Conservation (phyloP, 192 early-diverging fungal genomes). For the Dissophora ornata region DNA sequence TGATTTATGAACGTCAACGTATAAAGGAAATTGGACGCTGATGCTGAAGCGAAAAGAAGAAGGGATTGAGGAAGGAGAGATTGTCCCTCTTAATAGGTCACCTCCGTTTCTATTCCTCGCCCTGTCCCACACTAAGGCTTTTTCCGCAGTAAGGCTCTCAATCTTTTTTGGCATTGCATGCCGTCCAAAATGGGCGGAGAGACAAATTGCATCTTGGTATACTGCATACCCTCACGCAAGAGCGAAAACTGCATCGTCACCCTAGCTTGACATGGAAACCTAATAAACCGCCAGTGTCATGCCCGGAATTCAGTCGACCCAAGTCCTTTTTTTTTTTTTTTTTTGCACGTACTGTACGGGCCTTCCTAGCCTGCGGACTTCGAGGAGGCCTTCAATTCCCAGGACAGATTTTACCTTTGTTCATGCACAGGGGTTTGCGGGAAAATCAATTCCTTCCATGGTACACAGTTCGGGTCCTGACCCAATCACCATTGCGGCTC, state of each 20-base stretch:
- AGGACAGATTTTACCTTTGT: too few species aligned
- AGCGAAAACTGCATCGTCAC: not conserved
- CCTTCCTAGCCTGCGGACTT: too few species aligned
- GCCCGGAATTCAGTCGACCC: too few species aligned
- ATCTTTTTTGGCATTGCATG: not conserved
- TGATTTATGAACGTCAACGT: not conserved
- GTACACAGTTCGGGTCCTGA: too few species aligned
- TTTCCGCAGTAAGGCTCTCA: slow-evolving; percentile 7
- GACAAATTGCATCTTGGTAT: slow-evolving; percentile 1
- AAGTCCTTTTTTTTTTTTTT: too few species aligned
- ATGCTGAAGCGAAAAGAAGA: slow-evolving; percentile 7
- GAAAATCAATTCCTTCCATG: too few species aligned
- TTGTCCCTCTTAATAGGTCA: slow-evolving; percentile 3
- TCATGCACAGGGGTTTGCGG: too few species aligned
- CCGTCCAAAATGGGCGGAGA: not conserved
- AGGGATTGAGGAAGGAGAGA: not conserved
- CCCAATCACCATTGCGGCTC: too few species aligned
- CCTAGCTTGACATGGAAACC: too few species aligned
- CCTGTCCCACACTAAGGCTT: not conserved
- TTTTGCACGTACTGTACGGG: too few species aligned
- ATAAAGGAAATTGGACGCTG: not conserved
- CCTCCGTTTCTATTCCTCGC: not conserved
- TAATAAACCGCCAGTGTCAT: too few species aligned
- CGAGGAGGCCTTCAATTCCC: too few species aligned
- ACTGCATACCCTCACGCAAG: not conserved